Percentiles rank a stretch among this genome's conserved stretches.
Evolutionary conservation across 768 basidiomycete genomes (phyloP).

Genomic region (Rhizopogon sp.): DNA sequence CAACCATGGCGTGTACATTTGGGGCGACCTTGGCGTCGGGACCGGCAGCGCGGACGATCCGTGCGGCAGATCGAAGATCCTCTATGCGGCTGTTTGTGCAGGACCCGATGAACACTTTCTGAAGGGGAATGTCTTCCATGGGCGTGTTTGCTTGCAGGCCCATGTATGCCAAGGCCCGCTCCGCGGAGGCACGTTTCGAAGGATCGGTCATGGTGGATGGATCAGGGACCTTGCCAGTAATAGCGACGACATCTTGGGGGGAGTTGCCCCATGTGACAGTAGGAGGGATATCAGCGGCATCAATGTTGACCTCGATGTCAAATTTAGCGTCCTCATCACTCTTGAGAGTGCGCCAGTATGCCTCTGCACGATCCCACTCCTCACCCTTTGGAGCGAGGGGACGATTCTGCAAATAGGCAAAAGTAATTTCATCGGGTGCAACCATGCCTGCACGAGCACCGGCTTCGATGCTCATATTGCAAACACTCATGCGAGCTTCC

Average conservation of each 20-base stretch:
- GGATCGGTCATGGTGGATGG: constrained; percentile 62
- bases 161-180: constrained; percentile 83
- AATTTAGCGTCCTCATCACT: constrained; percentile 82
- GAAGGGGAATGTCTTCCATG: constrained; percentile 75
- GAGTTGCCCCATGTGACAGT: constrained; percentile 94
- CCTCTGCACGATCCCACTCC: constrained; percentile 78
- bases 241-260: constrained; percentile 82
- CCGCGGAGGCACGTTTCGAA: constrained; percentile 61
- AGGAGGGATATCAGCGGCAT: constrained; percentile 81
- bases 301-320: constrained; percentile 75
- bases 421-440: constrained; percentile 84
- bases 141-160: constrained; percentile 71
- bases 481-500: constrained; percentile 88
- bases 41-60: constrained; percentile 70
- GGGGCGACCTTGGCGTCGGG: constrained; percentile 69
- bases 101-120: constrained; percentile 92
- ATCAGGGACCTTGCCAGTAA: constrained; percentile 77
- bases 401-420: constrained; percentile 75
- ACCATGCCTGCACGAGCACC: constrained; percentile 93
- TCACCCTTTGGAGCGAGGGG: constrained; percentile 82
- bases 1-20: constrained; percentile 81
- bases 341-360: constrained; percentile 80
- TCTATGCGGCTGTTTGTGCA: constrained; percentile 95
- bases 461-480: constrained; percentile 95
- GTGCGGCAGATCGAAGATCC: constrained; percentile 83